Base-by-base conservation (phyloP, 2,329 filamentous ascomycete genomes). In the Cladorrhinum sp. region DNA sequence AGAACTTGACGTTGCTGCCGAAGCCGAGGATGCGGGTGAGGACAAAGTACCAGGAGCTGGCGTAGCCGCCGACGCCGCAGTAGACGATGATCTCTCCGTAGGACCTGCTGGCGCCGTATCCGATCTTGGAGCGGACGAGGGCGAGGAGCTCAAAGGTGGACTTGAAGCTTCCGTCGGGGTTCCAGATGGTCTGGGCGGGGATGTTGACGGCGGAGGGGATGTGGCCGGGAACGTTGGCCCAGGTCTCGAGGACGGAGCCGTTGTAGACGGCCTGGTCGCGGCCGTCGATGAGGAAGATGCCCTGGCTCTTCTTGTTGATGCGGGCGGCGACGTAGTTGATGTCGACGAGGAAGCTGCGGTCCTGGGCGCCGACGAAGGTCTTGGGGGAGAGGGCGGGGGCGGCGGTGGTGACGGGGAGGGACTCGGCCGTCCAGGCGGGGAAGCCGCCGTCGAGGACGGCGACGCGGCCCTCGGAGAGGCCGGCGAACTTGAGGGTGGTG, bases 11-110 rank as follows among this genome's bases (percentile, higher is more conserved):
- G 12, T 63, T 62, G 48, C 62, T 61, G 20, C 62, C 63, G 28
- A 65, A 65, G 3, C 61, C 63, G 1, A 65, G 54, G 12, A 65
- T 57, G n/a, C 62, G 52, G 14, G 63, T 63, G 12, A 65, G 55
- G 23, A 58, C 55, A 50, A 62, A 65, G 57, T 65, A 65, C 59
- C 59, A 63, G 14, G 36, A 60, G 5, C 59, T 58, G 6, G 64
- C 64, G 48, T 65, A 65, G 46, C 63, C 63, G n/a, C 63, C 63
- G 21, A 65, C 63, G n/a, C 63, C 63, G 56, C 63, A 65, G 53
- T 60, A 62, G 21, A 65, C 64, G 50, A 65, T 60, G 42, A 64
- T 63, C 55, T 65, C 18, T 51, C 64, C 64, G 18, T 62, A 60
- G 50, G 54, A 62, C 33, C 64, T 55, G 46, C 58, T 56, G 14